A percentile compares a stretch with the other conserved stretches of the same genome.
Conservation (phyloP, 148 eudicot species). For the Camellia japonica region DNA sequence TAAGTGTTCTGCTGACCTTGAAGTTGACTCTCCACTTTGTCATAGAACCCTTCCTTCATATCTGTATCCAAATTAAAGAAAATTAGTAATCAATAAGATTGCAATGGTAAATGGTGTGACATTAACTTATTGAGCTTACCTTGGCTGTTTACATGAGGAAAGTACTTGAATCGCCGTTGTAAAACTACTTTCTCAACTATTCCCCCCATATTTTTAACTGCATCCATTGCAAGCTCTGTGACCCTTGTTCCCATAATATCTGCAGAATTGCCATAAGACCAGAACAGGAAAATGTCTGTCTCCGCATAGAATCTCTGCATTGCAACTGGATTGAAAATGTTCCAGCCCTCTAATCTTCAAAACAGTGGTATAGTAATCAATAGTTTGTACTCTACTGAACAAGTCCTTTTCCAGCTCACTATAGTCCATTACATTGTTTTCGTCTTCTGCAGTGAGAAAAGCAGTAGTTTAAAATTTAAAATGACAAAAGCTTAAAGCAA, state of each 20-base stretch:
- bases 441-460: slow-evolving; percentile 23
- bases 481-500: neutral
- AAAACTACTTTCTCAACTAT: slow-evolving; percentile 30
- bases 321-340: slow-evolving; percentile 54
- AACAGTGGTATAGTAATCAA: slow-evolving; percentile 54
- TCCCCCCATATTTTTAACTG: slow-evolving; percentile 42
- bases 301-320: slow-evolving; percentile 49
- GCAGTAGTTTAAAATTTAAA: neutral
- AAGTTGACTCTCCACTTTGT: slow-evolving; percentile 35
- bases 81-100: neutral
- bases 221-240: slow-evolving; percentile 38
- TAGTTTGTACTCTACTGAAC: slow-evolving; percentile 45
- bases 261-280: slow-evolving; percentile 51
- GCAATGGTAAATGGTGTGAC: neutral
- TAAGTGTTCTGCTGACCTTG: slow-evolving; percentile 47
- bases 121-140: slow-evolving; percentile 18
- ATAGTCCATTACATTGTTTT: slow-evolving; percentile 27
- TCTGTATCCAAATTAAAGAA: slow-evolving; percentile 21
- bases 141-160: slow-evolving; percentile 50
- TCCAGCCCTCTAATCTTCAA: slow-evolving; percentile 47
- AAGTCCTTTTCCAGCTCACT: slow-evolving; percentile 41
- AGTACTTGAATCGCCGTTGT: slow-evolving; percentile 48
- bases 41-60: slow-evolving; percentile 50
- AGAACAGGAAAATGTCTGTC: slow-evolving; percentile 44
- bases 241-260: slow-evolving; percentile 31